A percentile compares a stretch with the other conserved stretches of the same genome.
Conservation (phyloP, 768 basidiomycete species). For the Pisolithus microcarpus region DNA sequence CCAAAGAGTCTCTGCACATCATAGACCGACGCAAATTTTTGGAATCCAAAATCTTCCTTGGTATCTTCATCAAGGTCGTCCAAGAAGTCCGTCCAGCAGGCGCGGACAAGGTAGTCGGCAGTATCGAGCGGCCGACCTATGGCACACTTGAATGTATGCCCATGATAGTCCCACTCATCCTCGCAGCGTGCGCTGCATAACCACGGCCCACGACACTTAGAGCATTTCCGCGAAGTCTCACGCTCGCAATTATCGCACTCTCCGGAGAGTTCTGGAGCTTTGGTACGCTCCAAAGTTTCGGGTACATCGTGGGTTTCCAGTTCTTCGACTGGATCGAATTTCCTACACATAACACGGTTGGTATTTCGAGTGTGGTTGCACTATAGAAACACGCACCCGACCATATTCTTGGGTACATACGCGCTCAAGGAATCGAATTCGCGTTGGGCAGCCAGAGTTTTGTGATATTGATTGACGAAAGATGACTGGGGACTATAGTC, state of each 20-base stretch:
- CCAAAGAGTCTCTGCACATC: conserved; percentile 20
- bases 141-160: not conserved
- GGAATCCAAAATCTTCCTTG: conserved; percentile 29
- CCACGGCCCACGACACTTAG: not conserved
- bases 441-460: not conserved
- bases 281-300: not conserved
- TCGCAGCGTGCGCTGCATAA: not conserved
- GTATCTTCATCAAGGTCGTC: conserved; percentile 26
- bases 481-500: not conserved
- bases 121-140: conserved; percentile 1
- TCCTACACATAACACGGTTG: not conserved
- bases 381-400: not conserved
- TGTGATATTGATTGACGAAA: not conserved
- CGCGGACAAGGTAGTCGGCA: not conserved
- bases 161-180: not conserved
- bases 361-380: not conserved
- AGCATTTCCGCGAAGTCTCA: not conserved
- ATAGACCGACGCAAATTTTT: conserved; percentile 9
- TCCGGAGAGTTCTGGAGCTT: not conserved
- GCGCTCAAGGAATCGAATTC: not conserved
- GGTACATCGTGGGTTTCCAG: not conserved
- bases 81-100: conserved; percentile 1
- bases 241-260: not conserved
- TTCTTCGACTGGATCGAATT: not conserved
- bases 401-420: no score